phyloP scores from a whole-genome alignment of 768 basidiomycete species.

The Trametes punicea region DNA sequence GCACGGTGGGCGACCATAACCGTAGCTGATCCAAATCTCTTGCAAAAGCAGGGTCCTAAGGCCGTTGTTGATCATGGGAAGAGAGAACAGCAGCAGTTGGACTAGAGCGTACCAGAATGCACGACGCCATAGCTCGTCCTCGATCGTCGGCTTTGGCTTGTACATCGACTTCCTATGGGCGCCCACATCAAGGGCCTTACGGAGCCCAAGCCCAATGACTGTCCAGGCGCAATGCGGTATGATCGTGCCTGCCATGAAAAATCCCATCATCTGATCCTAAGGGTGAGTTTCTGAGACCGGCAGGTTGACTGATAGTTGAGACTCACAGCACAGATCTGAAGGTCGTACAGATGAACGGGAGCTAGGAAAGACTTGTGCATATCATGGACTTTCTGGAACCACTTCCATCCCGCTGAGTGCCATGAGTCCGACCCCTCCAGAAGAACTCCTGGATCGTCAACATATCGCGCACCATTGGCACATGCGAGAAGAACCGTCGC shows the following conservation, averaged over 20 bases:
- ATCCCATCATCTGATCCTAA: slow-evolving; percentile 43
- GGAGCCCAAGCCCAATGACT: slow-evolving; percentile 36
- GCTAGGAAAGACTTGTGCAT: slow-evolving; percentile 49
- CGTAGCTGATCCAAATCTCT: slow-evolving; percentile 38
- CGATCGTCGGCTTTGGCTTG: slow-evolving; percentile 34
- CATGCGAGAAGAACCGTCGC: slow-evolving; percentile 65
- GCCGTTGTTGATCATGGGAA: neutral
- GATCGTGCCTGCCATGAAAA: slow-evolving; percentile 54
- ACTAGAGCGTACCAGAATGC: slow-evolving; percentile 42
- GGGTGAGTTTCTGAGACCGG: neutral
- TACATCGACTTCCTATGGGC: slow-evolving; percentile 43
- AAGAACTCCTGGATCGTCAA: slow-evolving; percentile 37
- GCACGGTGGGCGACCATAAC: slow-evolving; percentile 62
- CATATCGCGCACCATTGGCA: slow-evolving; percentile 58
- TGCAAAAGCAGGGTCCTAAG: slow-evolving; percentile 30
- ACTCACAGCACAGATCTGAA: slow-evolving; percentile 59
- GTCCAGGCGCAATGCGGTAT: slow-evolving; percentile 67
- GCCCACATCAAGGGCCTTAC: slow-evolving; percentile 40
- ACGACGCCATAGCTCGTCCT: slow-evolving; percentile 61
- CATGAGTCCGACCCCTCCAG: neutral
- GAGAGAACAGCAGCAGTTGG: slow-evolving; percentile 21
- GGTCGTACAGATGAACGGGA: slow-evolving; percentile 54
- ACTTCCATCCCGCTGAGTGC: slow-evolving; percentile 57
- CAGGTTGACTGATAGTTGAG: neutral
- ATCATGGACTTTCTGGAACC: slow-evolving; percentile 52